Conservation (phyloP, 441 rosid genomes). For the Gossypium lobatum region DNA sequence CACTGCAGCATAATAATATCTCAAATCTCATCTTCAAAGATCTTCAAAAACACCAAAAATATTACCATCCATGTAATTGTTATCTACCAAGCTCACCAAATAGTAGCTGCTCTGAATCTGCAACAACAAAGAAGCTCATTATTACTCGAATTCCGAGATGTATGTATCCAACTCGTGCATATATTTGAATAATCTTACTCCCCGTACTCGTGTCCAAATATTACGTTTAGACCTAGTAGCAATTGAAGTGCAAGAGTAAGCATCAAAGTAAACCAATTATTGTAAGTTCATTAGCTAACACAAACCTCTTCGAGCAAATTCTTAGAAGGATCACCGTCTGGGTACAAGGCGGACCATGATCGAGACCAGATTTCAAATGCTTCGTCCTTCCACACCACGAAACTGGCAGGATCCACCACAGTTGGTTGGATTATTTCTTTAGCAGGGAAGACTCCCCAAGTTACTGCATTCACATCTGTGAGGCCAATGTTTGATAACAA, state of each 20-base stretch:
- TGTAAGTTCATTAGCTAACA: slow-evolving; percentile 19
- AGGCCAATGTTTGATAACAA: slow-evolving; percentile 49
- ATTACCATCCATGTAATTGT: slow-evolving; percentile 66
- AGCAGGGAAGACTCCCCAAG: slow-evolving; percentile 95
- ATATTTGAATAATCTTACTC: background rate
- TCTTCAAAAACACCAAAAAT: slow-evolving; percentile 66
- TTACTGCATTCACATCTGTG: slow-evolving; percentile 79
- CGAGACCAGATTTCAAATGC: slow-evolving; percentile 90
- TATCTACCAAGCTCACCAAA: slow-evolving; percentile 92
- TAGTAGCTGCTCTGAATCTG: slow-evolving; percentile 78
- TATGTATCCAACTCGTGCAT: background rate
- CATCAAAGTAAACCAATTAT: background rate
- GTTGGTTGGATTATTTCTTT: slow-evolving; percentile 92
- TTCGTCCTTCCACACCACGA: slow-evolving; percentile 90
- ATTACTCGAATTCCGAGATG: background rate
- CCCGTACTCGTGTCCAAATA: background rate
- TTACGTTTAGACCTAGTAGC: background rate
- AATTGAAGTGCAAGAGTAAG: background rate
- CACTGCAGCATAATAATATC: background rate
- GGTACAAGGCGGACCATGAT: slow-evolving; percentile 74
- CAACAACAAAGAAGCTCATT: background rate
- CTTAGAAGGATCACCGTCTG: slow-evolving; percentile 62
- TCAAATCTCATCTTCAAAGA: slow-evolving; percentile 30
- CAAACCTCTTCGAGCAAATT: slow-evolving; percentile 57
- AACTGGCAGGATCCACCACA: slow-evolving; percentile 88